Conservation (phyloP, 768 basidiomycete species). For the Boletus rex-veris region DNA sequence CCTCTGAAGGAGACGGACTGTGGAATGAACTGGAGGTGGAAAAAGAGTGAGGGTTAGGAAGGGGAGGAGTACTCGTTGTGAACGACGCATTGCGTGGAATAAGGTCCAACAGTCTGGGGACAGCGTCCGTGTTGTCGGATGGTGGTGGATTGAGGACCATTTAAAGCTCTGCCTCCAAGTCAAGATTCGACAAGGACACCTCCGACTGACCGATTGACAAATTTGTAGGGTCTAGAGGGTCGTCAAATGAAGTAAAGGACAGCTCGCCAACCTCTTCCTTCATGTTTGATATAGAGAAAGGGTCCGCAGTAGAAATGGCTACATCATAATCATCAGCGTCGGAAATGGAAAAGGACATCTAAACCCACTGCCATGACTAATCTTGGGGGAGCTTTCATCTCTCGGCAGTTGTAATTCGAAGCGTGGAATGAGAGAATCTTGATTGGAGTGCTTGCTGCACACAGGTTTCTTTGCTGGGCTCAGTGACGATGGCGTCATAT, state of each 20-base stretch:
- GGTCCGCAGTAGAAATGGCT: too few species aligned
- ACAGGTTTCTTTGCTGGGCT: constrained; percentile 37
- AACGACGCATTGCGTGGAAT: constrained; percentile 21
- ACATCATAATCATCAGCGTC: too few species aligned
- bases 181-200: constrained; percentile 33
- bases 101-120: constrained; percentile 24
- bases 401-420: constrained; percentile 25
- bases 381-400: constrained; percentile 23
- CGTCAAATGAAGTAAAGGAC: constrained; percentile 29
- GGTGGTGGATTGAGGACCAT: constrained; percentile 17
- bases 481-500: constrained; percentile 48
- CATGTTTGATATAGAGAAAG: constrained; percentile 15
- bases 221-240: constrained; percentile 30
- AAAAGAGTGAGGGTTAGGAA: constrained; percentile 18
- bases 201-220: constrained; percentile 37
- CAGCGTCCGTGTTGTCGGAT: constrained; percentile 6
- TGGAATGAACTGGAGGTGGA: constrained; percentile 15
- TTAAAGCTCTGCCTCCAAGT: constrained; percentile 29
- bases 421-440: constrained; percentile 35
- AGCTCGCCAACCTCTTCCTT: constrained; percentile 26
- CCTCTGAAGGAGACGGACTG: constrained; percentile 8
- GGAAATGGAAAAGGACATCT: too few species aligned
- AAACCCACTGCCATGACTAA: constrained; percentile 7
- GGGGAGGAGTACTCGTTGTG: constrained; percentile 29
- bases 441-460: constrained; percentile 16